Evolutionary conservation across 2,329 filamentous ascomycete species (phyloP).

Genomic region (Neospermospora avenae): DNA sequence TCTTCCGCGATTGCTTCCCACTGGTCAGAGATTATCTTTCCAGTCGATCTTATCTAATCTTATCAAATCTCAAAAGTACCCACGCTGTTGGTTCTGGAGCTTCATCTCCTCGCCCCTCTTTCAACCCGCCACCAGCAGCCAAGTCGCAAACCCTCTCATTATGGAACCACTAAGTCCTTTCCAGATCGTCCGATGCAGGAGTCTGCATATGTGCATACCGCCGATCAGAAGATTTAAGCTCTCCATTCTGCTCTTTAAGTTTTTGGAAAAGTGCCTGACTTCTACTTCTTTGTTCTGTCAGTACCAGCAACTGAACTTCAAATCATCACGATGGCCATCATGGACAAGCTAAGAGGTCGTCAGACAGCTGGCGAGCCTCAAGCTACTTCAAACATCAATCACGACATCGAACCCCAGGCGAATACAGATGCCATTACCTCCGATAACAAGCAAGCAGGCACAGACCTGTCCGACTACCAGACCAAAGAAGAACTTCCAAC

Average conservation of each 20-base stretch:
- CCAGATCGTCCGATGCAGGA: neutral
- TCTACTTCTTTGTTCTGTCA: neutral
- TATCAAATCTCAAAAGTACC: neutral
- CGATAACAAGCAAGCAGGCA: neutral
- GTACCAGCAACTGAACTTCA: neutral
- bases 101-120: neutral
- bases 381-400: neutral
- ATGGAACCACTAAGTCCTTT: neutral
- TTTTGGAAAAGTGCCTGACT: neutral
- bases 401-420: neutral
- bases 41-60: constrained; percentile 4
- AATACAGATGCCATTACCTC: neutral
- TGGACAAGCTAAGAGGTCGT: neutral
- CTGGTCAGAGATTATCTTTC: neutral
- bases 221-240: neutral
- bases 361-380: neutral
- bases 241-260: neutral
- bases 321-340: neutral
- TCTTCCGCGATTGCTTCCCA: neutral
- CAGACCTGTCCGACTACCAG: neutral
- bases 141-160: neutral
- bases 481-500: constrained; percentile 19
- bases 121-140: neutral
- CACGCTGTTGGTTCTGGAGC: neutral
- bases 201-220: neutral